A percentile compares a stretch with the other conserved stretches of the same genome.
These are phyloP conservation scores for Colletotrichum eremochloae DNA, from an alignment of 2,329 filamentous ascomycete genomes.

Conservation along the genomic window DNA sequence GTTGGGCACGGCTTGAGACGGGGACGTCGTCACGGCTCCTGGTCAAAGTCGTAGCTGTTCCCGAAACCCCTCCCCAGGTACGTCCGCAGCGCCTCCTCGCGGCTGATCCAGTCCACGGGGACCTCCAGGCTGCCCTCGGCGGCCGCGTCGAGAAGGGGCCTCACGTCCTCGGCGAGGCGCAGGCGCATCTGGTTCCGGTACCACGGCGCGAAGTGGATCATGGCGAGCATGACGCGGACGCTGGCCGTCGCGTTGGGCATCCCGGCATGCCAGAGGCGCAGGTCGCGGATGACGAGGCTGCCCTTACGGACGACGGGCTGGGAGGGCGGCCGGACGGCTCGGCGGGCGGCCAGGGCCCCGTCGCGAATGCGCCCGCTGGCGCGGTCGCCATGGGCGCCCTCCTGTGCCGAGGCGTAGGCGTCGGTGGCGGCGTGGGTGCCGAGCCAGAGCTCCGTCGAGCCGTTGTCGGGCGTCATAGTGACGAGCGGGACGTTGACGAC, in stretches of 20 bases:
- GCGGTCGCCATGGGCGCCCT: slow-evolving; percentile 64
- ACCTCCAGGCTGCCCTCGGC: slow-evolving; percentile 56
- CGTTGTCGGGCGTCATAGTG: slow-evolving; percentile 64
- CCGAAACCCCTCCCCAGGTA: slow-evolving; percentile 71
- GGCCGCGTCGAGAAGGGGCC: slow-evolving; percentile 56
- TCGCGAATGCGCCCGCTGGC: slow-evolving; percentile 65
- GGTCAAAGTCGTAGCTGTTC: slow-evolving; percentile 73
- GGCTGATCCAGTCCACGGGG: slow-evolving; percentile 62
- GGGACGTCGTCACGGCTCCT: slow-evolving; percentile 49
- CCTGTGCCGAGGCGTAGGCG: slow-evolving; percentile 55
- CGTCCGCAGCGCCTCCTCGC: slow-evolving; percentile 55
- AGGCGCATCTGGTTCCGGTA: slow-evolving; percentile 70
- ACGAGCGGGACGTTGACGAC: slow-evolving; percentile 68
- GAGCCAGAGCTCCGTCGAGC: slow-evolving; percentile 71
- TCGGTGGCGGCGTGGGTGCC: slow-evolving; percentile 61
- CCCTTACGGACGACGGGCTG: slow-evolving; percentile 68
- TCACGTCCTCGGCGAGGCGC: slow-evolving; percentile 65
- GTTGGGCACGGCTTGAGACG: not conserved
- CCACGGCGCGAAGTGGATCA: slow-evolving; percentile 71
- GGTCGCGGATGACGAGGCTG: slow-evolving; percentile 68
- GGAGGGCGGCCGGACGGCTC: slow-evolving; percentile 56
- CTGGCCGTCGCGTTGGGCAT: slow-evolving; percentile 68
- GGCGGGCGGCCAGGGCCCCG: slow-evolving; percentile 55
- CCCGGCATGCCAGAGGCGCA: slow-evolving; percentile 74
- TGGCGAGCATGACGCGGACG: slow-evolving; percentile 70